Evolutionary conservation across 1,284 basidiomycete species (phyloP).

Genomic region (Waitea zeae): DNA sequence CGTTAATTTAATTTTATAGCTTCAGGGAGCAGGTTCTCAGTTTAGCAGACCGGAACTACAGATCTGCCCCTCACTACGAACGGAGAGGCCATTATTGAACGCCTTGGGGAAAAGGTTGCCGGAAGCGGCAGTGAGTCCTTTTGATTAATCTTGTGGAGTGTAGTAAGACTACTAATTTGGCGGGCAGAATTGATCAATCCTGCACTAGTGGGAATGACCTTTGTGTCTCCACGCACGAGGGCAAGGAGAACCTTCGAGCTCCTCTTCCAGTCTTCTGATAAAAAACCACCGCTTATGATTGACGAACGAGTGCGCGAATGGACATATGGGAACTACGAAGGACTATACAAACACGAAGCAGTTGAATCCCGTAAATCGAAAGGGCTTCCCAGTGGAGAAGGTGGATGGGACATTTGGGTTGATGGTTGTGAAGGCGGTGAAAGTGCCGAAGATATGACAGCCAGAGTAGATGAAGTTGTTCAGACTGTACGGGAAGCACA

Average conservation of each 20-base stretch:
- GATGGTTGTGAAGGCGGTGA: slow-evolving; percentile 9
- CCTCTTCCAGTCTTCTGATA: not conserved
- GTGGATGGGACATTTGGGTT: slow-evolving; percentile 9
- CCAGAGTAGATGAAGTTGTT: slow-evolving; percentile 8
- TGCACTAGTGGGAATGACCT: not conserved
- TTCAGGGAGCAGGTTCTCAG: not conserved
- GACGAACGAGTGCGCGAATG: slow-evolving; percentile 9
- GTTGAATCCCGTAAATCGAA: slow-evolving; percentile 2
- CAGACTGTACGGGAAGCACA: slow-evolving; percentile 6
- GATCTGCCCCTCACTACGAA: not conserved
- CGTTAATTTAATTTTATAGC: not conserved
- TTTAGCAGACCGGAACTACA: not conserved
- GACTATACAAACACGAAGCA: slow-evolving; percentile 5
- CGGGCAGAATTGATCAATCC: slow-evolving; percentile 1
- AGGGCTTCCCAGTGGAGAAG: slow-evolving; percentile 5
- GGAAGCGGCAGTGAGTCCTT: not conserved
- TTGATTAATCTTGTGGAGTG: not conserved
- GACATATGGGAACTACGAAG: slow-evolving; percentile 11
- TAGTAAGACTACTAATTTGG: not conserved
- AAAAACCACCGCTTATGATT: slow-evolving; percentile 4
- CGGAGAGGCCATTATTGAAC: not conserved
- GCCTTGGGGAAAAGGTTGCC: not conserved
- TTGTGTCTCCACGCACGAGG: not conserved
- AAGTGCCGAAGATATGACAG: slow-evolving; percentile 8
- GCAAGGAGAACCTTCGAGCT: not conserved